Evolutionary conservation across 352 stramenopile genomes (phyloP), one percentile per base, ranked within the genome.

Genomic region (Stramenopiles sp.): DNA sequence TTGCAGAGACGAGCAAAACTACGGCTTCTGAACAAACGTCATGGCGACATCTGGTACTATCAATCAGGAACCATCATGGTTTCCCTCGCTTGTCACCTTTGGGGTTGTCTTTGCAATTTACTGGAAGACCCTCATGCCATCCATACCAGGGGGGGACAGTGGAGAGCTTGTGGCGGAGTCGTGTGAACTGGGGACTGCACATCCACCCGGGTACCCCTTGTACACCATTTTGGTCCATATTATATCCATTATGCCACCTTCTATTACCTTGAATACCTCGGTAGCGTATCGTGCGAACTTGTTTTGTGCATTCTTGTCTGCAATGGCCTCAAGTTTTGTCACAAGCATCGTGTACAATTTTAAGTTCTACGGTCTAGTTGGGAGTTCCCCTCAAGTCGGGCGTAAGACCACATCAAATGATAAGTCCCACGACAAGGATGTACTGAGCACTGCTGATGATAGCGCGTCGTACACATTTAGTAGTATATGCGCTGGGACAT

Each of bases 201-300:
- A 98, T 82, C 94, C 94, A 4, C 94, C 94, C 0, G 94, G 94
- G 0, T 98, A 98, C 83, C 94, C 94, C 32, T 86, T 97, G 14
- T 96, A 95, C 83, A 97, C 92, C 33, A 86, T 97, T 84, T 80
- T 96, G 7, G 89, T 95, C 32, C 88, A 95, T 81, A 4, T 89
- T 22, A 25, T 71, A 22, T 71, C 55, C 22, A 86, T 92, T 30
- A 90, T 87, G 67, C 83, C n/a, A 55, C 81, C 75, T 25, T 85
- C 83, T 32, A 80, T 89, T 31, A 84, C 85, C 7, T 84, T 85
- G 31, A 82, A 80, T 0, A 67, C 29, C 1, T 80, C 85, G 29
- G 85, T 86, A 22, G 94, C 92, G 0, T 95, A 89, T 87, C 86
- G 90, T 80, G 90, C 94, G 32, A 98, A 98, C 84, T 84, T 92